Base-by-base conservation (phyloP, 2,329 filamentous ascomycete species). In the Ophiocordyceps polyrhachis-furcata region DNA sequence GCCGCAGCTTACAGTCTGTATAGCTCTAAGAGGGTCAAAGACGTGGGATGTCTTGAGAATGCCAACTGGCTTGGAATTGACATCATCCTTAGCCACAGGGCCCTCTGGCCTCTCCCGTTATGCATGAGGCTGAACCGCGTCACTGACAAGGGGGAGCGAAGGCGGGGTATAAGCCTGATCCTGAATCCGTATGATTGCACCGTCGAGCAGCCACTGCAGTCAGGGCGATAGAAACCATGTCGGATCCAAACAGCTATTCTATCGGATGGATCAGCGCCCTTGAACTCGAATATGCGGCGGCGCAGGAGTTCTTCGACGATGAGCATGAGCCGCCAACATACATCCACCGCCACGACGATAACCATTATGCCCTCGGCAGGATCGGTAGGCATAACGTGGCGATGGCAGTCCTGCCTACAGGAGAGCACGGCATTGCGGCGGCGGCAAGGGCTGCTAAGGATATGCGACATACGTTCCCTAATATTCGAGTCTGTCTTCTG, bases 221-320 rank as follows among this genome's bases (percentile, higher is more conserved):
- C 25, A 11, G 25, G 25, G 25, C 25, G 25, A 28, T 28, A 28
- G 25, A 28, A 28, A 25, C 8, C 23, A 31, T 42, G 41, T 29
- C 41, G 2, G 19, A 29, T 15, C 25, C 25, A 12, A 31, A 17
- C n/a, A n/a, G 19, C 42, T 68, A 67, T 44, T 63, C 55, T 0
- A 55, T 68, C 7, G 65, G 62, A 17, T 67, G 63, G 64, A 64
- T 69, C 8, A 67, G 61, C 45, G 63, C 64, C 12, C 45, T 67
- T 1, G 15, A 5, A 0, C 53, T 48, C 0, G 65, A 68, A 43
- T 54, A 51, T 32, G 53, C 59, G 40, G 63, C 64, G 4, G 64
- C 64, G 2, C 48, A 51, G 20, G 51, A 42, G 0, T 58, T 66
- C 20, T 59, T 68, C 3, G 64, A 69, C 42, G 58, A 66, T 9